These are phyloP conservation scores for Pisolithus albus DNA, from an alignment of 768 basidiomycete genomes.

Conservation along the genomic window DNA sequence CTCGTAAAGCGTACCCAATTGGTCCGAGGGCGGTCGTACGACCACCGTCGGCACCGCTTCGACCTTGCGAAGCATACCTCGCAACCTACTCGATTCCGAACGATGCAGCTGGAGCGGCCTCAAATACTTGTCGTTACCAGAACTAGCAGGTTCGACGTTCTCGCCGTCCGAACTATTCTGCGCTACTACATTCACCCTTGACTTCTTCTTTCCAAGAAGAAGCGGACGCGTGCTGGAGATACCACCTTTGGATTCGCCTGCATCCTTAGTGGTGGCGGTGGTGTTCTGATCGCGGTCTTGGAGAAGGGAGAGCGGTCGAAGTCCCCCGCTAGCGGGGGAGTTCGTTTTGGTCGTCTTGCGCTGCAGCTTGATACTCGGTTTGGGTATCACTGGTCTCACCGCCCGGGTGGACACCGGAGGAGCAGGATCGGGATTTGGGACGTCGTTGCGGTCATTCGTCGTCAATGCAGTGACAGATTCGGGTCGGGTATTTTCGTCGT, in stretches of 20 bases:
- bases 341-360: conserved; percentile 33
- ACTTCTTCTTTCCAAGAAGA: conserved; percentile 48
- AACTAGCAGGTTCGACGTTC: conserved; percentile 27
- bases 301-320: conserved; percentile 58
- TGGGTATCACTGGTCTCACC: conserved; percentile 49
- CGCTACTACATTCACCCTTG: conserved; percentile 26
- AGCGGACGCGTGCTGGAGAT: conserved; percentile 46
- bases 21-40: conserved; percentile 55
- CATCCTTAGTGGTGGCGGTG: conserved; percentile 33
- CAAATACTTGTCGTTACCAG: conserved; percentile 43
- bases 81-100: conserved; percentile 58
- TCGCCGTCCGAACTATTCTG: conserved; percentile 21
- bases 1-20: conserved; percentile 37
- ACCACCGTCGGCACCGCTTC: conserved; percentile 57
- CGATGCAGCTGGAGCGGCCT: conserved; percentile 55
- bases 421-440: conserved; percentile 28
- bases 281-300: conserved; percentile 41
- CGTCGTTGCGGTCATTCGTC: neutral
- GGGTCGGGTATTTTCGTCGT: conserved; percentile 31
- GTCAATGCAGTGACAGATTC: neutral
- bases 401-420: conserved; percentile 42
- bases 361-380: conserved; percentile 38
- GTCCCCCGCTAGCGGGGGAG: conserved; percentile 39
- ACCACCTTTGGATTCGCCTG: conserved; percentile 9
- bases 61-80: conserved; percentile 47